Evolutionary conservation across 371 early-diverging fungal species (phyloP), one percentile per base, ranked within the genome.

Genomic region (Mortierella sp.): DNA sequence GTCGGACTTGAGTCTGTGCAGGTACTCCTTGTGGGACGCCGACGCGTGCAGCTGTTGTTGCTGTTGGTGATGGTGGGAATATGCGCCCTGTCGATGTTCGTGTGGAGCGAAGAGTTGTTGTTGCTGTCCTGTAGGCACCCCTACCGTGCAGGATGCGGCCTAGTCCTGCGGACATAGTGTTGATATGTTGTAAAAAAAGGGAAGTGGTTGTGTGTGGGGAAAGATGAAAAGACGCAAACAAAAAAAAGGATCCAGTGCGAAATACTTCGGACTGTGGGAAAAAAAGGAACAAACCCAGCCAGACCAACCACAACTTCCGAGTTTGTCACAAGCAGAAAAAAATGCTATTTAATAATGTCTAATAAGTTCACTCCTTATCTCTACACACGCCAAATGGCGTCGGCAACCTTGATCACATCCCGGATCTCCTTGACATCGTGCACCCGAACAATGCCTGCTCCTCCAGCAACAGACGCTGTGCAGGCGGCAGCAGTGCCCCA

Each of bases 401-500:
- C 99, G 24, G 97, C 92, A 4, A 99, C 95, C 81, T 92, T 91
- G 65, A 95, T 92, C 0, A 97, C 97, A 84, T 98, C 97, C 73
- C 91, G 88, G 94, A 98, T 97, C 78, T 96, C 96, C 28, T 93
- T 93, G 28, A 99, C 97, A 88, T 99, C 99, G 85, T 99, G 99
- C 0, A 99, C 97, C 42, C 99, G 90, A 31, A 99, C 81, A 55
- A 99, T 94, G 73, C 92, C 90, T 0, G 97, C 97, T 26, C 97
- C 97, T 13, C 95, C 96, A 26, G 96, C 95, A 44, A 99, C 92
- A 50, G 96, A 93, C 7, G 97, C 97, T 0, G 97, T 93, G 79
- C 96, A 95, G 0, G 99, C 97, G 54, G 97, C 99, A 0, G 99
- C 98, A 0, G 99, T 99, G 47, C 97, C 99, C 92, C 93, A 98